Percentiles rank a stretch among this genome's conserved stretches.
Conservation (phyloP, 2,329 filamentous ascomycete species). For the Neoscytalidium dimidiatum region DNA sequence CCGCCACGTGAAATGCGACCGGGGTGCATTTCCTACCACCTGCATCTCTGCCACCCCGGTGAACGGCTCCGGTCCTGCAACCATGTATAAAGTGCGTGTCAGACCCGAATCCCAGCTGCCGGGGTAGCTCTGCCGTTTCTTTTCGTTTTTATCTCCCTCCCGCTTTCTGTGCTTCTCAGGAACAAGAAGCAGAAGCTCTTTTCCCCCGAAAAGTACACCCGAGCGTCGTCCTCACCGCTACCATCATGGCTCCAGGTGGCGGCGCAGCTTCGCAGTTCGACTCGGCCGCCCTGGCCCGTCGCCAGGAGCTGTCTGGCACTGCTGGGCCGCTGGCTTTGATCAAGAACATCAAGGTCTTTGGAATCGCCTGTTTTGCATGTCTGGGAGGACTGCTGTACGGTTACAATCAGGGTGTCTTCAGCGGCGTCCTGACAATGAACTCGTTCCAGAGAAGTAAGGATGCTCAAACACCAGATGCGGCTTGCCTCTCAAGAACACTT, state of each 20-base stretch:
- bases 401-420: slow-evolving; percentile 77
- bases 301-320: slow-evolving; percentile 40
- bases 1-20: not conserved
- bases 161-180: not conserved
- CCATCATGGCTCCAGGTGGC: slow-evolving; percentile 40
- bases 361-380: slow-evolving; percentile 57
- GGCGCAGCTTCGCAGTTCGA: slow-evolving; percentile 39
- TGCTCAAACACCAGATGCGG: too few relatives aligned
- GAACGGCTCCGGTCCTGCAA: not conserved
- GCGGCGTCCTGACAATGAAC: slow-evolving; percentile 62
- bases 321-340: slow-evolving; percentile 53
- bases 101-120: not conserved
- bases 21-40: not conserved
- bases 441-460: slow-evolving; percentile 45
- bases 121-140: slow-evolving; percentile 4
- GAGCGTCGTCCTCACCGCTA: not conserved
- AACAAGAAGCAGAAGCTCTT: not conserved
- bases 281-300: slow-evolving; percentile 43
- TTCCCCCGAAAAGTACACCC: not conserved
- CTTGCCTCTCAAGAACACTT: not conserved
- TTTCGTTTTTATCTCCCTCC: not conserved
- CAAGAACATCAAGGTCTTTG: slow-evolving; percentile 56
- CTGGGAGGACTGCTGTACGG: slow-evolving; percentile 61
- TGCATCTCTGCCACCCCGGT: not conserved
- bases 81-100: slow-evolving; percentile 11